These are phyloP conservation scores for Decorospora gaudefroyi DNA, from an alignment of 2,329 filamentous ascomycete species.

Conservation along the genomic window DNA sequence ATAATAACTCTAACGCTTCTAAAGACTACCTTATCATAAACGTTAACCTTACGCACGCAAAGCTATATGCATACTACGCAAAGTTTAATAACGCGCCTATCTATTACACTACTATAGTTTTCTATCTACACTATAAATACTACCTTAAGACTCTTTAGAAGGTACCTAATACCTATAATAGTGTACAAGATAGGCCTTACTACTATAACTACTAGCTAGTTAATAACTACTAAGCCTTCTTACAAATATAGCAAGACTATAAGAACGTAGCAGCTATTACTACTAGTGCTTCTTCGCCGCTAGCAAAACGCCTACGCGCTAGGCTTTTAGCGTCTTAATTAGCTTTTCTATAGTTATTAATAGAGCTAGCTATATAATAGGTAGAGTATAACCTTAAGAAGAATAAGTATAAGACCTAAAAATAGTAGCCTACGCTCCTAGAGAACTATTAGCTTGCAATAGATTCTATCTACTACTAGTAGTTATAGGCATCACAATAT, in stretches of 20 bases:
- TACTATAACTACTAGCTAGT: neutral
- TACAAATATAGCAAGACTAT: neutral
- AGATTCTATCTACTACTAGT: too few species aligned
- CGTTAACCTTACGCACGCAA: slow-evolving; percentile 3
- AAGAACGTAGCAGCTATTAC: neutral
- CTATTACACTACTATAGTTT: too few species aligned
- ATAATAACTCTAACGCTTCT: neutral
- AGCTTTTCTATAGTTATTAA: neutral
- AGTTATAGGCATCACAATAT: too few species aligned
- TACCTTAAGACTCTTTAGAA: neutral
- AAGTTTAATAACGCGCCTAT: too few species aligned
- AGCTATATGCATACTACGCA: neutral
- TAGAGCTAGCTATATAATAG: neutral
- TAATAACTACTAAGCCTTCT: slow-evolving; percentile 2
- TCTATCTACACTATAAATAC: too few species aligned
- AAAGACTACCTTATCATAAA: neutral
- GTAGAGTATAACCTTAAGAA: too few species aligned
- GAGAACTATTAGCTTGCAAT: too few species aligned
- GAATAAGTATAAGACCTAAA: too few species aligned
- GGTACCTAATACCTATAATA: slow-evolving; percentile 1
- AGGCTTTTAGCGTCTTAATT: neutral
- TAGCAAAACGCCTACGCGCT: neutral
- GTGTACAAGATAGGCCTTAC: neutral
- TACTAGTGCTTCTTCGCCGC: neutral
- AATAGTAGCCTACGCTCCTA: too few species aligned